Conservation (phyloP, 768 basidiomycete species). For the Auricularia heimuer region DNA sequence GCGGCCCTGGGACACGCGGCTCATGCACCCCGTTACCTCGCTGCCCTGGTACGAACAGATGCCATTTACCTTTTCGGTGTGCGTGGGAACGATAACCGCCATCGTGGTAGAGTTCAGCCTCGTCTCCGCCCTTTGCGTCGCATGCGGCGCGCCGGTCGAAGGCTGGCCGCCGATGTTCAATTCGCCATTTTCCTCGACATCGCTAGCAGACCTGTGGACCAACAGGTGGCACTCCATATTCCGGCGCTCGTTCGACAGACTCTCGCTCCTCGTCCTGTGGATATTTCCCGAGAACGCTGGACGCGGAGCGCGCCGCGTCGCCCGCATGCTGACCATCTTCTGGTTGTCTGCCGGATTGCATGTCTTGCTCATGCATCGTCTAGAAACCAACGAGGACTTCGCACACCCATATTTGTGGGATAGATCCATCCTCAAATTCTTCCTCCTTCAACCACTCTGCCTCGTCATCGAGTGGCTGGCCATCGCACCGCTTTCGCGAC, state of each 20-base stretch:
- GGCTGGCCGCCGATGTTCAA: constrained; percentile 56
- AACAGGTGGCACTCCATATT: constrained; percentile 62
- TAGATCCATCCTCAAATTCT: background rate
- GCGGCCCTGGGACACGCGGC: background rate
- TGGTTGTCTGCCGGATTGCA: background rate
- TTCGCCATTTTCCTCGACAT: constrained; percentile 46
- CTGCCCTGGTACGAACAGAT: background rate
- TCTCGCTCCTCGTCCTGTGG: background rate
- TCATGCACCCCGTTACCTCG: background rate
- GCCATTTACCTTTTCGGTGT: background rate
- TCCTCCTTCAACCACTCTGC: background rate
- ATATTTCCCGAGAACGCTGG: background rate
- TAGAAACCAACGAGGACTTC: background rate
- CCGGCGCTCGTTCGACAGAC: constrained; percentile 36
- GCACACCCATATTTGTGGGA: background rate
- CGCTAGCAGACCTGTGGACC: constrained; percentile 54
- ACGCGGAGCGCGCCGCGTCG: background rate
- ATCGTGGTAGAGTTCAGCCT: background rate
- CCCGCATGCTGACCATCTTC: background rate
- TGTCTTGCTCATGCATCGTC: background rate
- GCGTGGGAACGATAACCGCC: background rate
- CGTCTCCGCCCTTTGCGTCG: background rate
- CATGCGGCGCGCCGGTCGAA: background rate
- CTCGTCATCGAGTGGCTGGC: background rate
- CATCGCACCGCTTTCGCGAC: background rate